Evolutionary conservation across 441 rosid species (phyloP).

Genomic region (Euphorbia celastroides): DNA sequence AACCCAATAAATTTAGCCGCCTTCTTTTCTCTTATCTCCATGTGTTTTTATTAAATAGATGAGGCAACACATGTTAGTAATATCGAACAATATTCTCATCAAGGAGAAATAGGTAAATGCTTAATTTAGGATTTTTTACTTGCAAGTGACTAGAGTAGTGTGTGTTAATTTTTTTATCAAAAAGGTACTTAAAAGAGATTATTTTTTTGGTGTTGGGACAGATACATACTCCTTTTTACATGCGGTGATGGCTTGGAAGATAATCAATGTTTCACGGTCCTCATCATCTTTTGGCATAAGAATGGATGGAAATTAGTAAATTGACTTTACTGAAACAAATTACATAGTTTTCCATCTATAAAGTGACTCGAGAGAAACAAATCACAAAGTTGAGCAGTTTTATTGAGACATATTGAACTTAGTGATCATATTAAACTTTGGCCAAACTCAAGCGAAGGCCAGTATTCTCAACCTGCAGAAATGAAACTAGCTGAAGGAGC

Average conservation of each 20-base stretch:
- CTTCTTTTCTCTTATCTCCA: neutral
- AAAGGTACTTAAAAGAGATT: too few species aligned
- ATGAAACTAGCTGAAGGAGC: neutral
- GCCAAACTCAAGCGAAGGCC: neutral
- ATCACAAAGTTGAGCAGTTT: neutral
- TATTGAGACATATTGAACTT: neutral
- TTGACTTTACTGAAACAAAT: neutral
- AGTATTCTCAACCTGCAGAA: neutral
- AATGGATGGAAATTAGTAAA: neutral
- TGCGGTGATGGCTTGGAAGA: neutral
- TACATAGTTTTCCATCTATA: neutral
- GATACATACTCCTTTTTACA: neutral
- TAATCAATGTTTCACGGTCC: neutral
- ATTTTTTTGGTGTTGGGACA: too few species aligned
- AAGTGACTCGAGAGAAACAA: neutral
- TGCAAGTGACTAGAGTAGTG: neutral
- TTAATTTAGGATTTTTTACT: neutral
- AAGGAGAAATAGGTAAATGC: neutral
- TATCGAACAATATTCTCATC: neutral
- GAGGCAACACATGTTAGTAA: neutral
- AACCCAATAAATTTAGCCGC: neutral
- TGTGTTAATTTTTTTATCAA: too few species aligned
- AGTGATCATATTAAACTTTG: neutral
- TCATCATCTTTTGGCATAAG: neutral
- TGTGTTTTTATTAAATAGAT: neutral